phyloP scores from a whole-genome alignment of 129 eudicot genomes.

The Smallanthus sonchifolius region DNA sequence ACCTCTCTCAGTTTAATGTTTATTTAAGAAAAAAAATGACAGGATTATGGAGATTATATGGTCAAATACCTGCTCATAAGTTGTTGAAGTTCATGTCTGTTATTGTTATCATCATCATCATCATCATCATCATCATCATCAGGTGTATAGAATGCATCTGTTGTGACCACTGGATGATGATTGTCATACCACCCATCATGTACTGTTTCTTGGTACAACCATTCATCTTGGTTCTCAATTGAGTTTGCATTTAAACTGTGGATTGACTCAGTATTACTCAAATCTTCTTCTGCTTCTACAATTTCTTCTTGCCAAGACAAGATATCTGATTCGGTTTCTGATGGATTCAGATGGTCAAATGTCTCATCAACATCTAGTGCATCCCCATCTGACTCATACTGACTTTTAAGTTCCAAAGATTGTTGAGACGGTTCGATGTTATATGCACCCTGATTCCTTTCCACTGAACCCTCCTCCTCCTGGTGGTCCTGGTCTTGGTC shows the following conservation, averaged over 20 bases:
- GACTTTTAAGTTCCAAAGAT: slow-evolving; percentile 11
- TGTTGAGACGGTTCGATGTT: slow-evolving; percentile 18
- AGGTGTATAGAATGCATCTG: slow-evolving; percentile 39
- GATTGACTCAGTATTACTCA: background rate
- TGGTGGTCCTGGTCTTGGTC: background rate
- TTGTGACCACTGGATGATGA: slow-evolving; percentile 29
- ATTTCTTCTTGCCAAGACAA: slow-evolving; percentile 30
- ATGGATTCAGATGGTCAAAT: slow-evolving; percentile 17
- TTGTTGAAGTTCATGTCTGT: slow-evolving; percentile 58
- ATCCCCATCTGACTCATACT: slow-evolving; percentile 16
- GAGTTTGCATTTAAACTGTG: slow-evolving; percentile 22
- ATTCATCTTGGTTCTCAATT: slow-evolving; percentile 31
- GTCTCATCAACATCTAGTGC: slow-evolving; percentile 27
- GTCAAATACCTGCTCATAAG: slow-evolving; percentile 63
- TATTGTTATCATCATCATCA: slow-evolving; percentile 43
- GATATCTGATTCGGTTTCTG: slow-evolving; percentile 25
- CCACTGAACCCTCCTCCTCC: background rate
- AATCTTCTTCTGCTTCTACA: slow-evolving; percentile 33
- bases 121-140: slow-evolving; percentile 59
- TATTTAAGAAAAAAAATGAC: background rate
- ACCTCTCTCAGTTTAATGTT: background rate
- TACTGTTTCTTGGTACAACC: slow-evolving; percentile 26
- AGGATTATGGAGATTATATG: background rate
- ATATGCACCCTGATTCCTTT: background rate
- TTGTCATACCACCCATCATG: slow-evolving; percentile 46